Base-by-base conservation (phyloP, 2,329 filamentous ascomycete species). In the Sordariomycetes sp. region DNA sequence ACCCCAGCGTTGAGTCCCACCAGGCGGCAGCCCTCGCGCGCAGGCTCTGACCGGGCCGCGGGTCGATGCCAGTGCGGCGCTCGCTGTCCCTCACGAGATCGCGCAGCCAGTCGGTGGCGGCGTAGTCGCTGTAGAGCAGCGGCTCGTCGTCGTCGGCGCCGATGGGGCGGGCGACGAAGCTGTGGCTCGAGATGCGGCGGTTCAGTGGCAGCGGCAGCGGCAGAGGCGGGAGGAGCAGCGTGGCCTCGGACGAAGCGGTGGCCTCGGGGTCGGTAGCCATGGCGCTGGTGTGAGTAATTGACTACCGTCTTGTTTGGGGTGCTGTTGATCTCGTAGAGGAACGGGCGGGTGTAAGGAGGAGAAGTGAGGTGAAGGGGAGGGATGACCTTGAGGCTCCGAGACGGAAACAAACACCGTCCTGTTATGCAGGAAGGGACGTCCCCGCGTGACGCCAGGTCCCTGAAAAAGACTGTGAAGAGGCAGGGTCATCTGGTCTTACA, bases 21-120 rank as follows among this genome's bases (percentile, higher is more conserved):
- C 63, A 50, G 5, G 46, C n/a, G 20, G 46, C 46, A 3, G 22
- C 20, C n/a, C 46, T n/a, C n/a, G 22, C 12, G n/a, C 46, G 46
- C n/a, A 50, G 20, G 46, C 46, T 24, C 5, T 28, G 14, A 50
- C 34, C 34, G 53, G 59, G 58, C 67, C 69, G 11, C 69, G 71
- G 69, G 58, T 75, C 71, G n/a, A 80, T 67, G 43, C 68, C 65
- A 48, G 79, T 73, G 59, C 74, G 72, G n/a, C 79, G 77, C 62
- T 77, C 79, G 1, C 79, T 80, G 62, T 82, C 79, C 68, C 81
- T 82, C 66, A 82, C 78, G 59, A 85, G 66, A 63, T 82, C 80
- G 65, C 82, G 81, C 11, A 85, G 71, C 80, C 80, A 85, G 66
- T 85, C 81, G 59, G 84, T 83, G 1, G 80, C 82, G 8, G 77